Conservation (phyloP, 768 basidiomycete species). For the Termitomyces sp. region DNA sequence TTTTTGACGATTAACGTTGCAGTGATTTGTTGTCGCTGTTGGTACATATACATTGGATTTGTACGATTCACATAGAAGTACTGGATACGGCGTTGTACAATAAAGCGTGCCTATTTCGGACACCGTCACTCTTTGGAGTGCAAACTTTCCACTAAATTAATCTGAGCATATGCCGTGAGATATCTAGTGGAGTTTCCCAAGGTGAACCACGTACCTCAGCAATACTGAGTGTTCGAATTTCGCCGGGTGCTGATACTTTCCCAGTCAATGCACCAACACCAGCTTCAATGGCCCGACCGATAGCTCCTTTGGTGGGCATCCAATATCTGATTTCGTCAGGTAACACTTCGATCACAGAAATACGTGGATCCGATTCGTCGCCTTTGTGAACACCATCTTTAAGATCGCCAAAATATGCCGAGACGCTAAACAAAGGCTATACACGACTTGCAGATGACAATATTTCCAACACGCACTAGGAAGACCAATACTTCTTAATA, state of each 20-base stretch:
- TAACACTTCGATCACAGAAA: constrained; percentile 72
- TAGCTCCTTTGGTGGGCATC: constrained; percentile 53
- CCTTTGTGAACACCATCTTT: constrained; percentile 83
- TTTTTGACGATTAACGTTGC: constrained; percentile 40
- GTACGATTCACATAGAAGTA: not conserved
- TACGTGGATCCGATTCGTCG: constrained; percentile 71
- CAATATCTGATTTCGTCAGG: constrained; percentile 83
- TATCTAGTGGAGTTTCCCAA: not conserved
- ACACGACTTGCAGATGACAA: not conserved
- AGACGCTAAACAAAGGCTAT: constrained; percentile 33
- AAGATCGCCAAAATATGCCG: constrained; percentile 83
- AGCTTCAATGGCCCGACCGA: constrained; percentile 57
- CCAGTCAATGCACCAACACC: constrained; percentile 58
- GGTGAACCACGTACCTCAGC: constrained; percentile 62
- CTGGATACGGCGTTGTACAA: not conserved
- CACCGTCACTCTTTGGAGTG: constrained; percentile 19
- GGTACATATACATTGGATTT: not conserved
- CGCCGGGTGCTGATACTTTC: constrained; percentile 61
- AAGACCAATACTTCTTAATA: constrained; percentile 64
- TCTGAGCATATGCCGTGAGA: constrained; percentile 21
- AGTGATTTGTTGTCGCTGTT: not conserved
- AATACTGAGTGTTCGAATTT: constrained; percentile 67
- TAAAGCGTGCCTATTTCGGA: too few relatives aligned
- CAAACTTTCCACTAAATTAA: constrained; percentile 36
- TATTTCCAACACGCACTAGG: constrained; percentile 28